phyloP scores from a whole-genome alignment of 148 eudicot genomes.

The Amaranthus cruentus region DNA sequence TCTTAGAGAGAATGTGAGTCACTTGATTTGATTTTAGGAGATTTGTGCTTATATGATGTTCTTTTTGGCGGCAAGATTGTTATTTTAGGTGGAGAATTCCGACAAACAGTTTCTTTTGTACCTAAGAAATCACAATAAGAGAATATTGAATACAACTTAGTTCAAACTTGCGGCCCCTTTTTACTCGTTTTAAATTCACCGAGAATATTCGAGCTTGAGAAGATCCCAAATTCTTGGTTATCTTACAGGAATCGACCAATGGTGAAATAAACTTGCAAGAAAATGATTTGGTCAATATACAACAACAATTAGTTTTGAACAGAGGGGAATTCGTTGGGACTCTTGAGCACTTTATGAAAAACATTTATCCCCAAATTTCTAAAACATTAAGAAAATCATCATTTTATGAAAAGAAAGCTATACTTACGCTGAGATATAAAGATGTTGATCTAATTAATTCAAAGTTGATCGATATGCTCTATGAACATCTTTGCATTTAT shows the following conservation, averaged over 20 bases:
- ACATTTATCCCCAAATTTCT: neutral
- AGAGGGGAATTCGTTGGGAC: neutral
- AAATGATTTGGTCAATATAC: neutral
- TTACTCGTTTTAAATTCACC: neutral
- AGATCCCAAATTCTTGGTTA: neutral
- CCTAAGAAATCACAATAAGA: neutral
- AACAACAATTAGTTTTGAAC: neutral
- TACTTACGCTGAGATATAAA: slow-evolving; percentile 9
- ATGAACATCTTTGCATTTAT: no score
- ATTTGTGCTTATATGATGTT: neutral
- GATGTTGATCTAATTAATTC: slow-evolving; percentile 1
- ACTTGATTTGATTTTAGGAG: neutral
- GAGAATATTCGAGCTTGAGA: slow-evolving; percentile 5
- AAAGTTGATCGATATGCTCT: neutral
- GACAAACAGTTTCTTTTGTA: neutral
- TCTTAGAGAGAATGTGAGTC: neutral
- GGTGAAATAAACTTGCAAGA: neutral
- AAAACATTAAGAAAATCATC: no score
- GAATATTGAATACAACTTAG: neutral
- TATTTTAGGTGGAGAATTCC: neutral
- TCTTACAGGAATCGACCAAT: neutral
- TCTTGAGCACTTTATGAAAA: neutral
- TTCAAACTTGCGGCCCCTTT: neutral
- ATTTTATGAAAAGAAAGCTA: neutral
- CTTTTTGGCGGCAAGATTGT: neutral